Base-by-base conservation (phyloP, 202 grass and related monocot genomes). In the Saccharum hybrid region DNA sequence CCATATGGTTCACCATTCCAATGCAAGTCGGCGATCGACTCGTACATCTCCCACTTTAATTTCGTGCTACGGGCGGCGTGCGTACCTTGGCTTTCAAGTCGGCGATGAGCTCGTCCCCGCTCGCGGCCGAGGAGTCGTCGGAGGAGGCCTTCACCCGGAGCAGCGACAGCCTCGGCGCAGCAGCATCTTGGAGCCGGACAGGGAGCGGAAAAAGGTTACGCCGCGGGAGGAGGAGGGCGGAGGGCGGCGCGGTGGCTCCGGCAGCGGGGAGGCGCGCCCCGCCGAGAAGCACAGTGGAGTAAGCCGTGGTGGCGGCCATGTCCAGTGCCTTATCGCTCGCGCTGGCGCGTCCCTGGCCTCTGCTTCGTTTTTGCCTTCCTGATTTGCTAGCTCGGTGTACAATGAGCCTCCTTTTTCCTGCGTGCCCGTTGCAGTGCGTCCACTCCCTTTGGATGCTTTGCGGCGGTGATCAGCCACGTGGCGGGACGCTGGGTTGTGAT, bases 41-140 rank as follows among this genome's bases (percentile, higher is more conserved):
- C 43, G 43, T 13, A 45, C 43, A 5, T 45, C 11, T 45, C 41
- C 43, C 43, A 2, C 11, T 45, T 45, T 13, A 12, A 45, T 45
- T 45, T 45, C 43, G 43, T 13, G 43, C 43, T 45, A 43, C 40
- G 40, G 10, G 0, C 16, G 16, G 15, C 14, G 48, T 18, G 51
- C 88, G 60, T 79, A 97, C 94, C 92, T 94, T 97, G 8, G 76
- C 88, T 78, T 91, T 93, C 63, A 97, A 48, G 85, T 91, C 90
- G 4, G 75, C 77, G 21, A 97, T 54, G 72, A 94, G 82, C 33
- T 94, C 95, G 66, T 94, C 95, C 2, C 78, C 65, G 57, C 36
- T 85, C 18, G 73, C 77, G 15, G 75, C 42, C 16, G 86, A 88
- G 48, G 87, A 86, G 77, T 98, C 92, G 10, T 91, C 92, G 13